Conservation (phyloP, 805 yeast genomes). For the Teunomyces panamensis region DNA sequence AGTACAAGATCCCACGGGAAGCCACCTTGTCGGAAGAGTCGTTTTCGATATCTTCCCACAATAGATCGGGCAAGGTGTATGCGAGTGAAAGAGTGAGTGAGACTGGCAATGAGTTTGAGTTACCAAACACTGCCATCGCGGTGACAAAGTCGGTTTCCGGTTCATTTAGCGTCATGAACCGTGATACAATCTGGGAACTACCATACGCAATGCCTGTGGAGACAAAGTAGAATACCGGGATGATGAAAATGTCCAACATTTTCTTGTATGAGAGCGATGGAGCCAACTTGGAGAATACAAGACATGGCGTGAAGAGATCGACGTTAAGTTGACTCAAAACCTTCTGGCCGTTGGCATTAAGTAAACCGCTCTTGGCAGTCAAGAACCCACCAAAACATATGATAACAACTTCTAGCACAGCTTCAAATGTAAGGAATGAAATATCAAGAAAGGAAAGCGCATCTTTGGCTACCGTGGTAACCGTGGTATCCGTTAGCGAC, state of each 20-base stretch:
- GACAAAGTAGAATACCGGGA: constrained; percentile 80
- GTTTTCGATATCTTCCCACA: constrained; percentile 70
- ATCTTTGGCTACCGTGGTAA: not conserved
- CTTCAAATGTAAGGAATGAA: constrained; percentile 78
- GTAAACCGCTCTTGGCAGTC: constrained; percentile 71
- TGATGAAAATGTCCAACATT: constrained; percentile 73
- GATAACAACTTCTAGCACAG: constrained; percentile 84
- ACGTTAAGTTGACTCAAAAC: constrained; percentile 76
- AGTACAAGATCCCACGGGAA: constrained; percentile 71
- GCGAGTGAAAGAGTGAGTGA: constrained; percentile 80
- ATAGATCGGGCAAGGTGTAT: constrained; percentile 68
- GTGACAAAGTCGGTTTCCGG: constrained; percentile 88
- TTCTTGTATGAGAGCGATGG: constrained; percentile 69
- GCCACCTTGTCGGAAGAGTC: constrained; percentile 71
- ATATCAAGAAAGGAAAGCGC: constrained; percentile 40
- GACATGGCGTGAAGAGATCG: constrained; percentile 90
- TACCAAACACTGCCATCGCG: constrained; percentile 96
- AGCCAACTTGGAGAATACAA: constrained; percentile 80
- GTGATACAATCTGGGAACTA: constrained; percentile 58
- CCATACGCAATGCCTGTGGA: constrained; percentile 73
- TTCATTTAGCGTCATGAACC: constrained; percentile 54
- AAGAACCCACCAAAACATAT: constrained; percentile 84
- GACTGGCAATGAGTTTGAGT: constrained; percentile 92
- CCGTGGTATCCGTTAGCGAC: not conserved
- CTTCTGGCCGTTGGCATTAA: constrained; percentile 74